Evolutionary conservation across 768 basidiomycete species (phyloP).

Genomic region (Psilocybe tampanensis): DNA sequence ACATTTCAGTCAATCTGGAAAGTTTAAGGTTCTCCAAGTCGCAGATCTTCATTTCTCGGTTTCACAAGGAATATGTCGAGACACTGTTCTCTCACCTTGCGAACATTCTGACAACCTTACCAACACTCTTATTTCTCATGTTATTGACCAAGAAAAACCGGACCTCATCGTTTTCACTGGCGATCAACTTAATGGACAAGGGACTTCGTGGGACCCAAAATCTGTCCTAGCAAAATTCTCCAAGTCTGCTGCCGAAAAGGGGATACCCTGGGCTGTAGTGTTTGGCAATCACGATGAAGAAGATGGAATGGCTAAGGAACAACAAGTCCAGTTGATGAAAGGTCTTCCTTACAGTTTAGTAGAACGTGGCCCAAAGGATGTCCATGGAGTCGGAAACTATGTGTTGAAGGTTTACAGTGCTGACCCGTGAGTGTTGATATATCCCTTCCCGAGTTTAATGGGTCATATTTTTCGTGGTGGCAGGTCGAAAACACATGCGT

Average conservation of each 20-base stretch:
- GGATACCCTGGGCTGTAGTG: conserved; percentile 88
- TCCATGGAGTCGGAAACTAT: conserved; percentile 94
- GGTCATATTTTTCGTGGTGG: neutral
- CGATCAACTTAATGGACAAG: conserved; percentile 93
- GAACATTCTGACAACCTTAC: conserved; percentile 79
- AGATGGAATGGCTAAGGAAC: conserved; percentile 58
- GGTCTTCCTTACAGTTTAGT: conserved; percentile 85
- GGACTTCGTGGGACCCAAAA: conserved; percentile 85
- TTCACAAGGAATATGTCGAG: conserved; percentile 73
- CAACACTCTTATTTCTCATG: conserved; percentile 64
- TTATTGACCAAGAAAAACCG: conserved; percentile 82
- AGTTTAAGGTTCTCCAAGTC: conserved; percentile 87
- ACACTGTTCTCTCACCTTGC: conserved; percentile 63
- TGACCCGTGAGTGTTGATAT: conserved; percentile 64
- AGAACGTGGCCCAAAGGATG: conserved; percentile 75
- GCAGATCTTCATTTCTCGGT: conserved; percentile 96
- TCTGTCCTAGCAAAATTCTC: conserved; percentile 91
- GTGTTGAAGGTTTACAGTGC: conserved; percentile 81
- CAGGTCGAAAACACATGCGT: conserved; percentile 85
- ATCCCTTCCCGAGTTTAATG: neutral
- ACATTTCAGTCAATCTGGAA: conserved; percentile 81
- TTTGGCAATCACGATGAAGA: conserved; percentile 97
- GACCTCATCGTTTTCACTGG: conserved; percentile 92
- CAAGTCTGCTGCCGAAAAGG: conserved; percentile 66
- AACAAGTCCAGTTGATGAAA: conserved; percentile 73